Base-by-base conservation (phyloP, 495 filamentous ascomycete species). In the Neurospora sp. region DNA sequence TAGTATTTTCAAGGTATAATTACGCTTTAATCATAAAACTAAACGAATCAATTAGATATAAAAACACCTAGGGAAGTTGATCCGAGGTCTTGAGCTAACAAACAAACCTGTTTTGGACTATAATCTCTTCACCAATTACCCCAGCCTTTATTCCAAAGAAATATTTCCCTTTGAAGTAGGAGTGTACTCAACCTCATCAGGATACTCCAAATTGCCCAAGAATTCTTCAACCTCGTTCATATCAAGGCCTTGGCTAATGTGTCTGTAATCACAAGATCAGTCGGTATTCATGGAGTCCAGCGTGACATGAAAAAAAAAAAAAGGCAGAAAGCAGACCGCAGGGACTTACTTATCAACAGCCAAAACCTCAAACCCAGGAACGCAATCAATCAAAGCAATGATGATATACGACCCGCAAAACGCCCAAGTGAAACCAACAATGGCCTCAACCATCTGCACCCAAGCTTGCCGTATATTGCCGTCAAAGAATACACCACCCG, bases 331-430 rank as follows among this genome's bases (percentile, higher is more conserved):
- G 9, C 27, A 31, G 45, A 35, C 9, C 3, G 38, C 22, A 17
- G 22, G 45, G 41, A 73, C 76, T 73, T 65, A 79, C 77, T 77
- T 75, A 48, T 79, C 77, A 69, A 77, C 45, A 7, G 77, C 77
- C 73, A 79, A 69, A 16, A 79, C 77, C 69, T 79, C 77, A 20
- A 79, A 27, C 16, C 77, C 77, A 8, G 77, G 77, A 3, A 79
- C 71, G 31, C 77, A 79, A 53, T 79, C 77, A 39, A 79, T 77
- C 53, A 77, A 39, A 20, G 77, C 77, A 5, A 79, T 73, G 1
- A 79, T 77, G 69, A 72, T 53, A 45, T 77, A 79, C 35, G 74
- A 75, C 39, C 76, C 77, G 48, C 40, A 74, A 61, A 79, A 79
- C 6, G 76, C 74, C 77, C 77, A 79, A 8, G 72, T 72, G 27